Percentiles rank a stretch among this genome's conserved stretches.
Conservation (phyloP, 805 yeast species). For the Ogataea dorogensis region DNA sequence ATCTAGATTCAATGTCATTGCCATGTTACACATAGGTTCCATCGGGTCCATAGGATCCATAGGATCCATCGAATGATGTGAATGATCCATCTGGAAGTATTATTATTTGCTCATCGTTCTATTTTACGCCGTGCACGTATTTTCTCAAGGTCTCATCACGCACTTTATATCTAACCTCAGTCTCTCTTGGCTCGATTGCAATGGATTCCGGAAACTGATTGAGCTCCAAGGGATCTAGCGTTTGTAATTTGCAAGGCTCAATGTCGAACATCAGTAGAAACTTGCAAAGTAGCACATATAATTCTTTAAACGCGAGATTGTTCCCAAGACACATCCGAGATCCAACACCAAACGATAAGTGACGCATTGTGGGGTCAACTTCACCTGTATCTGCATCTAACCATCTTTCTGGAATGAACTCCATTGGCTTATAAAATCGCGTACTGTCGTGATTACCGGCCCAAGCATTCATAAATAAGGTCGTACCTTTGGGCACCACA, state of each 20-base stretch:
- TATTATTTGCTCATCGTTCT: constrained; percentile 7
- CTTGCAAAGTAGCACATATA: constrained; percentile 57
- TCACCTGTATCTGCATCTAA: constrained; percentile 27
- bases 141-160: constrained; percentile 25
- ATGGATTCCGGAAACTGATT: constrained; percentile 56
- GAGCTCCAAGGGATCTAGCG: constrained; percentile 47
- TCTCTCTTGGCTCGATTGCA: constrained; percentile 58
- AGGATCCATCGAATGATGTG: constrained; percentile 18
- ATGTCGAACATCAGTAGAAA: constrained; percentile 51
- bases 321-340: constrained; percentile 72
- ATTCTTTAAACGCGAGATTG: constrained; percentile 60
- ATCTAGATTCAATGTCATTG: constrained; percentile 44
- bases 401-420: constrained; percentile 55
- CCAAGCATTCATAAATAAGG: constrained; percentile 63
- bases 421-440: constrained; percentile 42
- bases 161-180: constrained; percentile 33
- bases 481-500: constrained; percentile 54
- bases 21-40: constrained; percentile 32
- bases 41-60: constrained; percentile 16
- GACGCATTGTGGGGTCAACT: constrained; percentile 28
- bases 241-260: constrained; percentile 17
- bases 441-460: constrained; percentile 64
- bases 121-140: constrained; percentile 4
- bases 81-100: constrained; percentile 18
- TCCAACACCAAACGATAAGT: constrained; percentile 69